Conservation (phyloP, 495 filamentous ascomycete species). For the Aspergillus affinis region DNA sequence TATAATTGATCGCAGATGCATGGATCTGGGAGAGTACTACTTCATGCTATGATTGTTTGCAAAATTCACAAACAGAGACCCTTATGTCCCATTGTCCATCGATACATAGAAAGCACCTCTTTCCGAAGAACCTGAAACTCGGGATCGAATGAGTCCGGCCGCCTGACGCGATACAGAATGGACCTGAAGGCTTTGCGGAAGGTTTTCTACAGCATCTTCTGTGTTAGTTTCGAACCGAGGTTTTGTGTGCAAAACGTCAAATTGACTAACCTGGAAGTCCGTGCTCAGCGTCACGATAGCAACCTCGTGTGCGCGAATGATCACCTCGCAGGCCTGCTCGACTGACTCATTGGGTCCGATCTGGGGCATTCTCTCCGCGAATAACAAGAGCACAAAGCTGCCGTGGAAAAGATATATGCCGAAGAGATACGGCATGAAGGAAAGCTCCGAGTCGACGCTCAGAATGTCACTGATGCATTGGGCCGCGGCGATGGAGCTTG, state of each 20-base stretch:
- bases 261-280: conserved; percentile 54
- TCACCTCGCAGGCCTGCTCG: conserved; percentile 56
- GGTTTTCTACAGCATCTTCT: background rate
- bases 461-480: conserved; percentile 48
- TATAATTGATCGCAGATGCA: no score
- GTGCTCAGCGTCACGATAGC: conserved; percentile 61
- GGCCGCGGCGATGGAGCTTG: conserved; percentile 36
- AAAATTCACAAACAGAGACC: background rate
- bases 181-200: conserved; percentile 5
- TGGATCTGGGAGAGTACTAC: no score
- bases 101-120: conserved; percentile 1
- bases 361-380: conserved; percentile 55
- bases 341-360: conserved; percentile 51
- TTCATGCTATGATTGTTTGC: no score
- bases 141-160: background rate
- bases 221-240: background rate
- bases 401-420: conserved; percentile 61
- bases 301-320: conserved; percentile 58
- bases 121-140: background rate
- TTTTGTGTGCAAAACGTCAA: conserved; percentile 25
- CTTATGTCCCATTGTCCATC: background rate
- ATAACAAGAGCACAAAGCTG: conserved; percentile 55
- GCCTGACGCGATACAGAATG: background rate
- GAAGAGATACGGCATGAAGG: conserved; percentile 63
- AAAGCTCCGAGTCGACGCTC: conserved; percentile 54